Evolutionary conservation across 164 flowering plant genomes (phyloP).

Genomic region (grape (Vitis vinifera)): ASM3070453v1 NC_081820.1:17977501-17978000

Average conservation of each 20-base stretch:
- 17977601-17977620: slow-evolving; percentile 34
- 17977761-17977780: slow-evolving; percentile 91
- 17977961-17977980: not conserved
- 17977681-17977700: slow-evolving; percentile 97
- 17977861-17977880: not conserved
- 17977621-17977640: slow-evolving; percentile 16
- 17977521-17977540: slow-evolving; percentile 97
- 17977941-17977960: not conserved
- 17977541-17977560: slow-evolving; percentile 96
- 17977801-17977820: not conserved
- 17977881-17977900: not conserved
- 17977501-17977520: slow-evolving; percentile 86
- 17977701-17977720: slow-evolving; percentile 85
- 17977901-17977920: not conserved
- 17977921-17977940: not conserved
- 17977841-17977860: not conserved
- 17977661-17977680: slow-evolving; percentile 4
- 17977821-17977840: not conserved
- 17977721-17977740: slow-evolving; percentile 96
- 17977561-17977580: slow-evolving; percentile 99
- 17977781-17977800: slow-evolving; percentile 44
- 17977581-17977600: slow-evolving; percentile 99
- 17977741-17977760: slow-evolving; percentile 97
- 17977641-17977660: not conserved
- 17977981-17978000: not conserved